These are phyloP conservation scores for Aspergillus pseudotamarii DNA, from an alignment of 2,329 filamentous ascomycete genomes.

Conservation along the genomic window DNA sequence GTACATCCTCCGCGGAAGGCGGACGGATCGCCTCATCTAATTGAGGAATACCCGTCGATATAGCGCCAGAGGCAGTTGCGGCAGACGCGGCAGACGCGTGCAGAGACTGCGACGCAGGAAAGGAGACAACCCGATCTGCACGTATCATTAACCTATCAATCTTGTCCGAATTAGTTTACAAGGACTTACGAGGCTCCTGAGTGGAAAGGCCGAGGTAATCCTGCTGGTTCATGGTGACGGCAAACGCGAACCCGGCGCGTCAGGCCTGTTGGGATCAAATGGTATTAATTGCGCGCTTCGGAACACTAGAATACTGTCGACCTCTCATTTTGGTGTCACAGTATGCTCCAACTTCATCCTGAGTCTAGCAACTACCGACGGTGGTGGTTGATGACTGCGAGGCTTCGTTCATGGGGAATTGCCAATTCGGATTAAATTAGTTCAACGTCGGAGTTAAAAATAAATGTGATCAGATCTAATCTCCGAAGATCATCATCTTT, in stretches of 20 bases:
- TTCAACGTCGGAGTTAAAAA: neutral
- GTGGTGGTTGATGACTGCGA: neutral
- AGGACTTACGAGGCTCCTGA: slow-evolving; percentile 33
- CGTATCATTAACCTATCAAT: slow-evolving; percentile 5
- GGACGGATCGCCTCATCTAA: slow-evolving; percentile 47
- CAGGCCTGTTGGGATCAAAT: neutral
- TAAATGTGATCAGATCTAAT: neutral
- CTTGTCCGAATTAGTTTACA: neutral
- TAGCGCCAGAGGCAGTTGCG: slow-evolving; percentile 19
- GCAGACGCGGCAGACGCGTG: slow-evolving; percentile 28
- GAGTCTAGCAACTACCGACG: neutral
- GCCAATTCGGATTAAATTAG: neutral
- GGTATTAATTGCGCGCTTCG: neutral
- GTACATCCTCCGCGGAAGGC: slow-evolving; percentile 17
- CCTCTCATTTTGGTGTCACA: slow-evolving; percentile 3
- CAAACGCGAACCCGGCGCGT: neutral
- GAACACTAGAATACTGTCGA: neutral
- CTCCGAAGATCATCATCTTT: neutral
- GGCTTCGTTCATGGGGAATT: neutral
- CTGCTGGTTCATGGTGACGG: neutral
- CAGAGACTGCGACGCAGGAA: slow-evolving; percentile 41
- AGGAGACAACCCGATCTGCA: slow-evolving; percentile 35
- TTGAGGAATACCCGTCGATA: slow-evolving; percentile 50
- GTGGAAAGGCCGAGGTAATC: slow-evolving; percentile 18
- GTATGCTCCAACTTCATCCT: neutral